Conservation (phyloP, 768 basidiomycete genomes). For the Mycena capillaripes region DNA sequence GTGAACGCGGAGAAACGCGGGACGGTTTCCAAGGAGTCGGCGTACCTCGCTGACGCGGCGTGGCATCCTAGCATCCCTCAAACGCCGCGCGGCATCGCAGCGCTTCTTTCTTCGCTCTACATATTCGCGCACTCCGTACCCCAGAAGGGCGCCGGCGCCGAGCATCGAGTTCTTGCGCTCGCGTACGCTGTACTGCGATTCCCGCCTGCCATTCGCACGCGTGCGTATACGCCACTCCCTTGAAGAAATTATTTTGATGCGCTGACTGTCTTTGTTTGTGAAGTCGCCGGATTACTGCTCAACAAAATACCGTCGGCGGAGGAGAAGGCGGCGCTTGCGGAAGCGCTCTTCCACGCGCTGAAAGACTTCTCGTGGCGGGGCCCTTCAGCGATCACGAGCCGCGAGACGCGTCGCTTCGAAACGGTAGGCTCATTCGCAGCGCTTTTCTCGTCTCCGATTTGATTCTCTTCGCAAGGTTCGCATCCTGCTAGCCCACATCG, state of each 20-base stretch:
- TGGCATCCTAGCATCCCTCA: constrained; percentile 44
- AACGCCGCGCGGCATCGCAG: constrained; percentile 46
- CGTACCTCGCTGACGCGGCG: constrained; percentile 35
- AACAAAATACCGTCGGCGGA: constrained; percentile 39
- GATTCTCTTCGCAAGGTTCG: constrained; percentile 11
- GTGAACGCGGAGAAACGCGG: constrained; percentile 4
- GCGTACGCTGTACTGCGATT: constrained; percentile 41
- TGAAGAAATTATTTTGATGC: neutral
- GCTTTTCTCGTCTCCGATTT: neutral
- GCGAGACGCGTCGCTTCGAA: constrained; percentile 36
- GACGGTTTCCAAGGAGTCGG: constrained; percentile 38
- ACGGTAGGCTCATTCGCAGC: constrained; percentile 33
- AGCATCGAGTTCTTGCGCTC: constrained; percentile 40
- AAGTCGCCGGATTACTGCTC: constrained; percentile 42
- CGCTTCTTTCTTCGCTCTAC: constrained; percentile 46
- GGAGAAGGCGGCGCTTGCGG: constrained; percentile 43
- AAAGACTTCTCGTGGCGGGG: constrained; percentile 38
- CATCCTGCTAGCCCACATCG: constrained; percentile 35
- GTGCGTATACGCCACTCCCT: constrained; percentile 32
- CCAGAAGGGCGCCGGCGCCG: constrained; percentile 32
- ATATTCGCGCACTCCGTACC: constrained; percentile 40
- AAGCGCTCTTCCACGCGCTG: constrained; percentile 40
- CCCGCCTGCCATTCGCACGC: constrained; percentile 44
- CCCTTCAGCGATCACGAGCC: constrained; percentile 33
- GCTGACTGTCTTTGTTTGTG: neutral